Evolutionary conservation across 495 filamentous ascomycete genomes (phyloP), one percentile per base, ranked within the genome.

Genomic region (Penicillium goetzii): DNA sequence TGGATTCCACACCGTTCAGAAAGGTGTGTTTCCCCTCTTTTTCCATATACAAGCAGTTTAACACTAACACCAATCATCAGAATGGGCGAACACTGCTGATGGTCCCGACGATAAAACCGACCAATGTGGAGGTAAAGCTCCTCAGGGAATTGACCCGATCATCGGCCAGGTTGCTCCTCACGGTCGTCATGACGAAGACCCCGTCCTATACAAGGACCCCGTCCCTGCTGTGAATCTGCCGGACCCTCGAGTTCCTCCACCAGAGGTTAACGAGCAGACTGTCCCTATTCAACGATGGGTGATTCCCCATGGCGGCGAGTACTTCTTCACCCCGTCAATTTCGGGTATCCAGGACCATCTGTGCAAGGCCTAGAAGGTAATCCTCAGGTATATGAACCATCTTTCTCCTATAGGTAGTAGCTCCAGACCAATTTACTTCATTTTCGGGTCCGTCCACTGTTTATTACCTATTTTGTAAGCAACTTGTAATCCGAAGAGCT

Each of bases 161-260:
- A 45, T 45, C 14, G 41, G 41, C 9, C 41, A 23, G 19, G 41
- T 45, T 45, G 41, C 41, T 23, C 8, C 41, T 45, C 41, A 45
- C 9, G 11, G 9, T 23, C 41, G 19, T 21, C 41, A 45, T 45
- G 41, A 45, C 23, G 41, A 45, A 45, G 19, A 45, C 9, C 41
- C 41, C 6, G 9, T 23, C 19, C 23, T 45, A 2, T 45, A 45
- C 41, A 45, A 21, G 9, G 41, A 21, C 7, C 41, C 41, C 41
- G 41, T 45, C 41, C 41, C 41, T 45, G 41, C 41, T 45, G 41
- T 43, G 41, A 43, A 43, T 23, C 41, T 45, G 41, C 41, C 41
- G 7, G 41, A 45, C 41, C 41, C 17, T 23, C 41, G 41, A 45
- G 19, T 21, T 23, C 41, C 19, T 45, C 41, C 41, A 45, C 41